Conservation (phyloP, 169 alveolate genomes). For the Babesia bovis region DNA sequence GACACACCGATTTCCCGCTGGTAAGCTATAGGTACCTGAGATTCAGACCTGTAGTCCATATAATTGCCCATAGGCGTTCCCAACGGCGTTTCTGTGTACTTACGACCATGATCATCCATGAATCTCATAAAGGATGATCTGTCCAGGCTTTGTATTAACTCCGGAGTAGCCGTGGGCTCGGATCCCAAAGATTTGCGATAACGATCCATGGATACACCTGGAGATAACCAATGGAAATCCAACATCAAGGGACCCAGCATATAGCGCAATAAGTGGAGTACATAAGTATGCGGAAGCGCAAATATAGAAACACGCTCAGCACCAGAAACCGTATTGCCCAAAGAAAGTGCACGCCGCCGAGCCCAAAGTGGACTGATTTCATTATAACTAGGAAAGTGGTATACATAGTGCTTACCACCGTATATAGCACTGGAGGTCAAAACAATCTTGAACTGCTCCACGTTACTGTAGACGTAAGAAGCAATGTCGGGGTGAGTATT, state of each 20-base stretch:
- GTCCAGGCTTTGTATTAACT: neutral
- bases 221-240: conserved; percentile 2
- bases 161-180: neutral
- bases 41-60: no score
- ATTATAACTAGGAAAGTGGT: neutral
- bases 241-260: neutral
- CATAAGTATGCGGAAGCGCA: neutral
- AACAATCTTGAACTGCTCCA: conserved; percentile 6
- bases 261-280: neutral
- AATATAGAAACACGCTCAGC: conserved; percentile 7
- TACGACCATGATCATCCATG: conserved; percentile 10
- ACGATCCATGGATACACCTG: neutral
- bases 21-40: no score
- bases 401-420: conserved; percentile 29
- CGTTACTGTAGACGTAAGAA: neutral
- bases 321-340: neutral
- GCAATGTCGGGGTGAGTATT: neutral
- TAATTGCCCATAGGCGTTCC: no score
- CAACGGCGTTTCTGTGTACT: no score
- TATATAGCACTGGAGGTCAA: neutral
- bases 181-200: neutral
- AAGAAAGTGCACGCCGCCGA: neutral
- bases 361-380: neutral
- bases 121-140: conserved; percentile 3
- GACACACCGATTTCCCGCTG: no score